Conservation (phyloP, 495 filamentous ascomycete species). For the Aspergillus mulundensis region DNA sequence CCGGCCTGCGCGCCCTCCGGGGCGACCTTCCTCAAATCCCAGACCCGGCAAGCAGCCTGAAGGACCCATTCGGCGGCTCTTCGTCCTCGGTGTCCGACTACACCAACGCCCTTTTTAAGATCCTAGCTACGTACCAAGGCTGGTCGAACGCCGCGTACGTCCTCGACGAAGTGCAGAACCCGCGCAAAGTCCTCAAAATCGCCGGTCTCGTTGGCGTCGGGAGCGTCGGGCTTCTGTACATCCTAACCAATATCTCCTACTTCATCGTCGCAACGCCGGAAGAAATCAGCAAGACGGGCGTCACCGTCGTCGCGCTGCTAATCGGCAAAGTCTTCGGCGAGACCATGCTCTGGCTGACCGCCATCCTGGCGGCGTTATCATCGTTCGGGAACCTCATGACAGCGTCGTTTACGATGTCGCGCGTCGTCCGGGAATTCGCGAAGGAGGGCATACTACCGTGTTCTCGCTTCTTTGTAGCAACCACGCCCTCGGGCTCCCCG, state of each 20-base stretch:
- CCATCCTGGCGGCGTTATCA: slow-evolving; percentile 55
- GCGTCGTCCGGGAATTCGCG: slow-evolving; percentile 61
- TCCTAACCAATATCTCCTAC: slow-evolving; percentile 65
- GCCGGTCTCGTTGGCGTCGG: slow-evolving; percentile 55
- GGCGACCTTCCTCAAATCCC: slow-evolving; percentile 26
- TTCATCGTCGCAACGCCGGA: slow-evolving; percentile 60
- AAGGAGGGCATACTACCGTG: slow-evolving; percentile 65
- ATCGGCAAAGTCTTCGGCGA: slow-evolving; percentile 60
- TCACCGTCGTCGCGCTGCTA: slow-evolving; percentile 61
- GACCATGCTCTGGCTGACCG: slow-evolving; percentile 16
- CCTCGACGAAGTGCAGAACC: slow-evolving; percentile 66
- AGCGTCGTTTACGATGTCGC: slow-evolving; percentile 61
- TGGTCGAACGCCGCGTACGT: slow-evolving; percentile 66
- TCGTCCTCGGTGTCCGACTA: slow-evolving; percentile 30
- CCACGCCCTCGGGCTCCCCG: slow-evolving; percentile 60
- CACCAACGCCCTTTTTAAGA: slow-evolving; percentile 61
- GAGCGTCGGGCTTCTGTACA: slow-evolving; percentile 56
- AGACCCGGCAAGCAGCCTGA: slow-evolving; percentile 31
- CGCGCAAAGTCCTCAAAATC: slow-evolving; percentile 59
- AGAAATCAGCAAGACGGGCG: slow-evolving; percentile 58
- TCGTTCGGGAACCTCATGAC: slow-evolving; percentile 69
- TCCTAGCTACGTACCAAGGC: slow-evolving; percentile 64
- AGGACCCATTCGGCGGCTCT: slow-evolving; percentile 30
- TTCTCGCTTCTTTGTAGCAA: slow-evolving; percentile 54
- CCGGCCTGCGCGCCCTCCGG: slow-evolving; percentile 33